Evolutionary conservation across 352 stramenopile genomes (phyloP), one percentile per base, ranked within the genome.

Genomic region (Saprolegnia parasitica): DNA sequence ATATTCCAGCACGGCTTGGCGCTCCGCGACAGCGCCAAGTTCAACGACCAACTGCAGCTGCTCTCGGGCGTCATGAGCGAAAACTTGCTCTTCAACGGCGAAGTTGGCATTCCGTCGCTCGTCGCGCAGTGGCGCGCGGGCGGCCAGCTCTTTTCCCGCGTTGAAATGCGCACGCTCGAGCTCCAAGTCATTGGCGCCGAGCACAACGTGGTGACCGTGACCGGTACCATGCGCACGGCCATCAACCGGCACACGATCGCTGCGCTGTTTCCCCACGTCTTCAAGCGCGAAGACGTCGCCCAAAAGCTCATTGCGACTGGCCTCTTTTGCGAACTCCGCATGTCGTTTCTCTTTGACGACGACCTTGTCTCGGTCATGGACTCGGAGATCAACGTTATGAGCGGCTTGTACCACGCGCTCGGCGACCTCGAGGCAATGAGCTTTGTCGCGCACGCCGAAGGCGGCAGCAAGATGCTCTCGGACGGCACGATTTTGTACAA

Each of bases 321-420:
- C 10, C 24, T 70, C 24, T 52, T n/a, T 21, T 70, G 40, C 23
- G 21, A 58, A n/a, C 37, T 70, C n/a, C 47, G 63, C 45, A n/a
- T 70, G 45, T 70, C 63, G 35, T 70, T 70, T 39, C 52, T 52
- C 3, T 70, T 70, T 47, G 63, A 70, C 63, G 42, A 70, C 47
- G 42, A 52, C 5, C 63, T 20, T 8, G 63, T 70, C 15, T 37
- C 63, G 9, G 39, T 70, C n/a, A 70, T 70, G 63, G 63, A 70
- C 18, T 52, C 63, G 18, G 37, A 70, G 15, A 52, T 70, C 23
- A 52, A 70, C 1, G 42, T 70, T 52, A 40, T 70, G 20, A 23
- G 24, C 23, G 63, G 63, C 20, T 24, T 70, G 18, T 23, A 61
- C 21, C 35, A 40, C 6, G 63, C 45, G 18, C 32, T 70, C 11